Conservation (phyloP, 768 basidiomycete species). For the Leccinum aurantiacum region DNA sequence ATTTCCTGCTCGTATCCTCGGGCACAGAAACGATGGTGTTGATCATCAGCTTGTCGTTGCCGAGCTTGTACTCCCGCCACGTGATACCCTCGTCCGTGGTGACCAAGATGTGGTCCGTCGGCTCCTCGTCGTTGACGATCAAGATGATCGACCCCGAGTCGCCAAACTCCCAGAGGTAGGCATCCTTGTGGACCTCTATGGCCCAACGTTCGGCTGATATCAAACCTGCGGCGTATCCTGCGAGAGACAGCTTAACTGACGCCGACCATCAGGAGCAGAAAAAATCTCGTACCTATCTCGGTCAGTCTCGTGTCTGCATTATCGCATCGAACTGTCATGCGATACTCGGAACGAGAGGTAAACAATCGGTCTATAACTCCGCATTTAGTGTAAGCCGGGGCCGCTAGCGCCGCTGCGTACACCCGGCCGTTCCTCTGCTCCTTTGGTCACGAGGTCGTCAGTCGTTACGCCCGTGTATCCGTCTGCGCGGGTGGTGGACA, state of each 20-base stretch:
- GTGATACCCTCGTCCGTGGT: conserved; percentile 84
- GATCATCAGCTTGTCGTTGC: conserved; percentile 69
- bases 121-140: conserved; percentile 93
- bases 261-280: background rate
- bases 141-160: conserved; percentile 94
- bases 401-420: conserved; percentile 38
- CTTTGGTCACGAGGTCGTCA: conserved; percentile 85
- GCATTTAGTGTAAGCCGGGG: background rate
- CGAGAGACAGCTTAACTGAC: conserved; percentile 1
- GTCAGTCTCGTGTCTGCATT: conserved; percentile 87
- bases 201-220: conserved; percentile 46
- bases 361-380: conserved; percentile 82
- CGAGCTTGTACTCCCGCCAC: conserved; percentile 89
- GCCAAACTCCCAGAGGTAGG: conserved; percentile 96
- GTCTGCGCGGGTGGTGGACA: conserved; percentile 81
- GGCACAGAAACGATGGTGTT: conserved; percentile 83
- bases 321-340: conserved; percentile 84
- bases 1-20: conserved; percentile 85
- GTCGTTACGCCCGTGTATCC: conserved; percentile 90
- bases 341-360: conserved; percentile 87
- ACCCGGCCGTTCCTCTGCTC: conserved; percentile 91
- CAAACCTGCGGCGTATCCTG: conserved; percentile 43
- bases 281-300: conserved; percentile 52
- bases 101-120: conserved; percentile 82
- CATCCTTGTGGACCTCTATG: conserved; percentile 92